A percentile compares a stretch with the other conserved stretches of the same genome.
Conservation (phyloP, 257 asterid species). For the Linderniella brevidens region DNA sequence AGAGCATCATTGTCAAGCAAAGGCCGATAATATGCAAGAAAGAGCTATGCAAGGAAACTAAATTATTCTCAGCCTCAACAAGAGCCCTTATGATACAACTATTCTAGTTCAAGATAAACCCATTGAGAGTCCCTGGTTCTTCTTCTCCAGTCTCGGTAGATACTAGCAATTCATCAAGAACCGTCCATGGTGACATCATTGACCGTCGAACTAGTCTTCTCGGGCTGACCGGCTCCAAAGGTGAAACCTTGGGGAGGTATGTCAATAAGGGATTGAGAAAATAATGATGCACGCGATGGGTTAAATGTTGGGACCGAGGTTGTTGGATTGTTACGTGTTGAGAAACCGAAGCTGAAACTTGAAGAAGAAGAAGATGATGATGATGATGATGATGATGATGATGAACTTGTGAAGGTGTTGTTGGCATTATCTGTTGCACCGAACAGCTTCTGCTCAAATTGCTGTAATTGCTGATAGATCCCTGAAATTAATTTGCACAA, state of each 20-base stretch:
- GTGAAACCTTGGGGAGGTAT: constrained; percentile 51
- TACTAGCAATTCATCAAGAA: constrained; percentile 19
- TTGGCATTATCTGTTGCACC: constrained; percentile 20
- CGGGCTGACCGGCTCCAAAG: constrained; percentile 44
- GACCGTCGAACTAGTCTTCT: constrained; percentile 16
- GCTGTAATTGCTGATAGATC: constrained; percentile 57
- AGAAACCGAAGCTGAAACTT: constrained; percentile 60
- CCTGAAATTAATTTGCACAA: constrained; percentile 24
- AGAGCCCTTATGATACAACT: no score
- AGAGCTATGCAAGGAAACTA: no score
- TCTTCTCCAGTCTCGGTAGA: no score
- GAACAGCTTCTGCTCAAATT: constrained; percentile 51
- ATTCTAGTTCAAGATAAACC: no score
- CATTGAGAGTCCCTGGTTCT: no score
- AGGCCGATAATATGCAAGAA: no score
- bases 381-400: not conserved
- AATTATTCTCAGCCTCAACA: no score
- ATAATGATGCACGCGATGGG: constrained; percentile 28
- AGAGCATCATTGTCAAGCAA: no score
- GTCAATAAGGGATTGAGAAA: constrained; percentile 21
- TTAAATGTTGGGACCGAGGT: constrained; percentile 38
- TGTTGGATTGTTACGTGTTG: constrained; percentile 37
- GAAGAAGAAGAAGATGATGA: no score
- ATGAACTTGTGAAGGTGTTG: constrained; percentile 14
- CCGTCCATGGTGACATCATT: constrained; percentile 68